phyloP scores from a whole-genome alignment of 2,329 filamentous ascomycete species.

The Diaporthe destruens region DNA sequence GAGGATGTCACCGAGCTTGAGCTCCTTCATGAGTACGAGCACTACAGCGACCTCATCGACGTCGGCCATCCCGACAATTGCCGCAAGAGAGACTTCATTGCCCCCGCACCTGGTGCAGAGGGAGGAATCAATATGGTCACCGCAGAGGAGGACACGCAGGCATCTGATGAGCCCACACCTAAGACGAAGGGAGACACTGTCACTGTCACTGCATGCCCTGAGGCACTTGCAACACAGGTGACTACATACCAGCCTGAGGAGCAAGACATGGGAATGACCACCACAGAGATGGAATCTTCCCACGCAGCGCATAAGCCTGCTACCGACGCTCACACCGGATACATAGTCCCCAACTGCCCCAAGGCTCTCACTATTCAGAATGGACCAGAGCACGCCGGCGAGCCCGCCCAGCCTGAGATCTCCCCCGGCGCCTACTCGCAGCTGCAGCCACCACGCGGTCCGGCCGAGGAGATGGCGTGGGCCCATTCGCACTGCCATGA shows the following conservation, averaged over 20 bases:
- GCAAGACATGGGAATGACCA: background rate
- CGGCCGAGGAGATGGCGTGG: constrained; percentile 9
- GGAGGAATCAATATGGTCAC: background rate
- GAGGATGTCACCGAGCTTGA: background rate
- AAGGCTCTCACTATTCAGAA: background rate
- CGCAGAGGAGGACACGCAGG: too few relatives aligned
- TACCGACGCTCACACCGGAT: background rate
- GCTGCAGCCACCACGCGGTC: background rate
- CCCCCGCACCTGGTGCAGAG: rapidly evolving
- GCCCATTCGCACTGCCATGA: constrained; percentile 18
- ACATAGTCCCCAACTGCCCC: background rate
- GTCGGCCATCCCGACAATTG: background rate
- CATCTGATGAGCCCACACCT: too few relatives aligned
- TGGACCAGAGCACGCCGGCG: background rate
- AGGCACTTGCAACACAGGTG: background rate
- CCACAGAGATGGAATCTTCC: too few relatives aligned
- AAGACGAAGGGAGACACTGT: too few relatives aligned
- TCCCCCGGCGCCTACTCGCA: too few relatives aligned
- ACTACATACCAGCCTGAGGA: background rate
- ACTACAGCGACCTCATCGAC: constrained; percentile 3
- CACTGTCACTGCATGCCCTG: background rate
- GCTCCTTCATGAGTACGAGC: background rate
- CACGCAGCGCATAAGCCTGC: too few relatives aligned
- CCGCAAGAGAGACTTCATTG: background rate
- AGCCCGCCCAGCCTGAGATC: background rate